Evolutionary conservation across 352 stramenopile species (phyloP).

Genomic region (Pythium brachiatum): DNA sequence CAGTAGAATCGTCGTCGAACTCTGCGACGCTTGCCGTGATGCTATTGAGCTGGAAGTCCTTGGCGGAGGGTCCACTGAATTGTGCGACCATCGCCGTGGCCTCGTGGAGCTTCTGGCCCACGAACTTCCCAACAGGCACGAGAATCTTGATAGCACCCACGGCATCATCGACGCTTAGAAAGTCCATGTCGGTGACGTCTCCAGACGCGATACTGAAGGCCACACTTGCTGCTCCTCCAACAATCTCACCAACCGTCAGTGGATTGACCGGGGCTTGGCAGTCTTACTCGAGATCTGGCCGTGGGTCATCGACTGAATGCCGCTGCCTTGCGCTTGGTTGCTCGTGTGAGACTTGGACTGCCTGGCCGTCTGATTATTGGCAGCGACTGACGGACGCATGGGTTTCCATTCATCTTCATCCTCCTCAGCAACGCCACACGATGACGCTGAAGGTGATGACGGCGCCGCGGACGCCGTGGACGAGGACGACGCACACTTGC

Average conservation of each 20-base stretch:
- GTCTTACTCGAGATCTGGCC: slow-evolving; percentile 21
- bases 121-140: slow-evolving; percentile 21
- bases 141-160: slow-evolving; percentile 19
- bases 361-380: slow-evolving; percentile 7
- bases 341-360: not conserved
- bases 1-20: too few species aligned
- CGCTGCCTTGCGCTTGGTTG: not conserved
- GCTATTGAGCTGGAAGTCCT: slow-evolving; percentile 5
- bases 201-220: slow-evolving; percentile 7
- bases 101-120: slow-evolving; percentile 24
- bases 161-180: not conserved
- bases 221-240: slow-evolving; percentile 10
- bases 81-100: slow-evolving; percentile 13
- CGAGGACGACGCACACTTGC: not conserved
- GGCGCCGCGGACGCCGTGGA: not conserved
- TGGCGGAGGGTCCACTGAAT: slow-evolving; percentile 5
- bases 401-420: slow-evolving; percentile 14
- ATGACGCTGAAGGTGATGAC: too few species aligned
- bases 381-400: not conserved
- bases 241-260: slow-evolving; percentile 9
- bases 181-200: not conserved
- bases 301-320: slow-evolving; percentile 15
- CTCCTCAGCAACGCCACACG: slow-evolving; percentile 8
- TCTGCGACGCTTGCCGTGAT: too few species aligned
- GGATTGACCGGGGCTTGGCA: not conserved